Evolutionary conservation across 2,329 filamentous ascomycete species (phyloP).

Genomic region (Coniella vitis): DNA sequence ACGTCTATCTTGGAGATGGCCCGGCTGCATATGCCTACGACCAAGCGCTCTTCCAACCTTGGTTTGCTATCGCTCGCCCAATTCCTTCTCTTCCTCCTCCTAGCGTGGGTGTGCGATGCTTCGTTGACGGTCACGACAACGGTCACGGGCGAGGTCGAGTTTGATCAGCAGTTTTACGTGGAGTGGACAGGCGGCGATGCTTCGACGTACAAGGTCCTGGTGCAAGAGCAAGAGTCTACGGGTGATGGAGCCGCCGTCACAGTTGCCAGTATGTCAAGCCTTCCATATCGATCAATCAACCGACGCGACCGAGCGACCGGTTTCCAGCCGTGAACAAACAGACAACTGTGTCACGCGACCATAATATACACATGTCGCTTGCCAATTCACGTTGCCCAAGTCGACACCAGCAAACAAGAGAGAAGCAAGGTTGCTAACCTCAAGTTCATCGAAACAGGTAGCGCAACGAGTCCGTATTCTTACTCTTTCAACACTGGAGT

Average conservation of each 20-base stretch:
- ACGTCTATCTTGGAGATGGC: too few relatives aligned
- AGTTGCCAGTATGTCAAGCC: not conserved
- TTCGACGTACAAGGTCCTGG: not conserved
- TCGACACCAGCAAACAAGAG: not conserved
- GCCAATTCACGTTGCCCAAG: too few relatives aligned
- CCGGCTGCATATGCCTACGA: too few relatives aligned
- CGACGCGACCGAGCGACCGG: too few relatives aligned
- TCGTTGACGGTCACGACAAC: not conserved
- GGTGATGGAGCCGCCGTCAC: not conserved
- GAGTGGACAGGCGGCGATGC: not conserved
- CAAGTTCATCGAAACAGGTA: not conserved
- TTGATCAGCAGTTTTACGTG: not conserved
- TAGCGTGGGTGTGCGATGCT: not conserved
- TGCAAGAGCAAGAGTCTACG: not conserved
- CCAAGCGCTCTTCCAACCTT: not conserved
- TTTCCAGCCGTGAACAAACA: too few relatives aligned
- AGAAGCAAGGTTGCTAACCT: not conserved
- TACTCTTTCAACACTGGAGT: not conserved
- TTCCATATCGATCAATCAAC: too few relatives aligned
- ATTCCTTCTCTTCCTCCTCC: not conserved
- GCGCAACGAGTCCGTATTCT: not conserved
- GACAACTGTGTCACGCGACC: too few relatives aligned
- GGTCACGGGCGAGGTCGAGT: not conserved
- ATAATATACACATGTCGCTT: too few relatives aligned
- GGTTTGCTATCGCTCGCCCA: not conserved